phyloP scores from a whole-genome alignment of 2,329 filamentous ascomycete species.

The Fusarium anguioides region DNA sequence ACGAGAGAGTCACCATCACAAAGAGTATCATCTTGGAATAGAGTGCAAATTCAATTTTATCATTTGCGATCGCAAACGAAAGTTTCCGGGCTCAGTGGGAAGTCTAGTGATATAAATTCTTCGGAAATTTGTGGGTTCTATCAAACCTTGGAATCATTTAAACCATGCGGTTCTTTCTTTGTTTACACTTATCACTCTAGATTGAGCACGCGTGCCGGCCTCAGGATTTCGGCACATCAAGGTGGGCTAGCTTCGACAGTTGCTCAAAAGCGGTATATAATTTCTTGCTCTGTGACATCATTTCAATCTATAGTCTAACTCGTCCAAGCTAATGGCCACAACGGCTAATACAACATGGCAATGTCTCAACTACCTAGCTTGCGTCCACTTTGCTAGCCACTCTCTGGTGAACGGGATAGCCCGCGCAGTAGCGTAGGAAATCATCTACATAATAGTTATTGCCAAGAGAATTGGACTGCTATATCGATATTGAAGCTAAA shows the following conservation, averaged over 20 bases:
- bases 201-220: too few relatives aligned
- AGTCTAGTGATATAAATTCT: too few relatives aligned
- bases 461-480: neutral
- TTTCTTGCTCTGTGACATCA: neutral
- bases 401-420: neutral
- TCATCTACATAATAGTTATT: neutral
- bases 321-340: neutral
- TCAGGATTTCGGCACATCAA: too few relatives aligned
- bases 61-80: too few relatives aligned
- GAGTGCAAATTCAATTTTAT: too few relatives aligned
- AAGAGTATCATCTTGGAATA: too few relatives aligned
- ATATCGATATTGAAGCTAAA: neutral
- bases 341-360: neutral
- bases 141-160: too few relatives aligned
- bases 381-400: neutral
- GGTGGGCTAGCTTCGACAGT: neutral
- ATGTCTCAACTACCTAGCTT: slow-evolving; percentile 1
- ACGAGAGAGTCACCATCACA: too few relatives aligned
- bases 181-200: too few relatives aligned
- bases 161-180: too few relatives aligned
- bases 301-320: neutral
- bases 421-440: neutral
- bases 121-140: too few relatives aligned
- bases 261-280: neutral
- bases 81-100: too few relatives aligned